Evolutionary conservation across 306 rosid species (phyloP).

Genomic region (Fragaria nilgerrensis): DNA sequence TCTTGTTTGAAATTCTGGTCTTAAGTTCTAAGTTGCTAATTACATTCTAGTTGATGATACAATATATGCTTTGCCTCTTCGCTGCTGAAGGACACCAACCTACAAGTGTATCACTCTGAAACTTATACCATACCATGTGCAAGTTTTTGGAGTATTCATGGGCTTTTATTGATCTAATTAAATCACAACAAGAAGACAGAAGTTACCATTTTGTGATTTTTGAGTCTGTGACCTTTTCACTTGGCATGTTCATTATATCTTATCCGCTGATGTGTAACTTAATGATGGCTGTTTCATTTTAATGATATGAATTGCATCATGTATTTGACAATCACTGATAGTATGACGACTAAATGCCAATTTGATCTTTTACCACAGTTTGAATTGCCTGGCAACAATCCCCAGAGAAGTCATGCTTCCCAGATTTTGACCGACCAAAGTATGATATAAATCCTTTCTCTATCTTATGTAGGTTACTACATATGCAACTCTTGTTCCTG

Average conservation of each 20-base stretch:
- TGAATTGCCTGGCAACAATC: constrained; percentile 72
- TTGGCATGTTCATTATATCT: not conserved
- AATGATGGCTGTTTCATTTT: not conserved
- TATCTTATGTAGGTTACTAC: not conserved
- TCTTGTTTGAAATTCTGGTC: not conserved
- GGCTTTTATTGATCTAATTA: not conserved
- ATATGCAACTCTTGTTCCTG: not conserved
- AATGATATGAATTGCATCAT: not conserved
- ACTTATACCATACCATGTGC: not conserved
- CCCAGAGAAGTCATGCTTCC: constrained; percentile 76
- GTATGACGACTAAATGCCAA: constrained; percentile 15
- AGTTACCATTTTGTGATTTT: not conserved
- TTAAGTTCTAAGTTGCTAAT: not conserved
- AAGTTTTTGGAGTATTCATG: not conserved
- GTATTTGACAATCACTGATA: not conserved
- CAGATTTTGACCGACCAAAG: constrained; percentile 87
- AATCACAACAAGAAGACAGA: not conserved
- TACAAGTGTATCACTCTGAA: not conserved
- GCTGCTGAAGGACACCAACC: not conserved
- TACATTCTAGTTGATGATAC: not conserved
- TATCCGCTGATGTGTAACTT: not conserved
- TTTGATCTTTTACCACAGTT: constrained; percentile 40
- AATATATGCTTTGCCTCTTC: not conserved
- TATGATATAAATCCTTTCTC: constrained; percentile 33
- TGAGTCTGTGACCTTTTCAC: not conserved